Evolutionary conservation across 1,139 yeast genomes (phyloP).

Genomic region (Meyerozyma sp.): DNA sequence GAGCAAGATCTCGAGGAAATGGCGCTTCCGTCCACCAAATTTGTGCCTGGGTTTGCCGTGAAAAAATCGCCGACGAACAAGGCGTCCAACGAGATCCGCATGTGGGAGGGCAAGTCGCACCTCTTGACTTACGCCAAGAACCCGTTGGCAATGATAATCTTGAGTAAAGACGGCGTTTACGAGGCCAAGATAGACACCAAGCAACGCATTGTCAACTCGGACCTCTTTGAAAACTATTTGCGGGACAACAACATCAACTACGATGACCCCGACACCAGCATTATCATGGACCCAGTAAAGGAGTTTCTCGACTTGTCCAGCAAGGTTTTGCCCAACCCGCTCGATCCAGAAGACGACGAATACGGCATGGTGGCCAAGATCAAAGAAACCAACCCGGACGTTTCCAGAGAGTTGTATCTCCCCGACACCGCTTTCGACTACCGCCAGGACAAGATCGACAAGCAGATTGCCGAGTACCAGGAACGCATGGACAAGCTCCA

Average conservation of each 20-base stretch:
- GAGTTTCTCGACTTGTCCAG: constrained; percentile 13
- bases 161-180: constrained; percentile 23
- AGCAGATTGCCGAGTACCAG: constrained; percentile 10
- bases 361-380: constrained; percentile 17
- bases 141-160: constrained; percentile 20
- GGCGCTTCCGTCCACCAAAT: constrained; percentile 17
- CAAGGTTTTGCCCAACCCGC: constrained; percentile 12
- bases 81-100: constrained; percentile 22
- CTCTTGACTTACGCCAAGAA: constrained; percentile 21
- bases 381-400: constrained; percentile 9
- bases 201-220: constrained; percentile 21
- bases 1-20: constrained; percentile 20
- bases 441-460: constrained; percentile 10
- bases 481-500: constrained; percentile 7
- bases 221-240: constrained; percentile 20
- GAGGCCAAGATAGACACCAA: constrained; percentile 21
- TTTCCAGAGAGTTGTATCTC: constrained; percentile 10
- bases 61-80: constrained; percentile 20
- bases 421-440: constrained; percentile 13
- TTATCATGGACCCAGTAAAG: constrained; percentile 15
- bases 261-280: constrained; percentile 11
- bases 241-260: constrained; percentile 11
- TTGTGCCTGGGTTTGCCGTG: constrained; percentile 24
- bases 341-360: constrained; percentile 16
- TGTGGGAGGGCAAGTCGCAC: constrained; percentile 24